phyloP scores from a whole-genome alignment of 2,329 filamentous ascomycete species.

The Zasmidium angulare region DNA sequence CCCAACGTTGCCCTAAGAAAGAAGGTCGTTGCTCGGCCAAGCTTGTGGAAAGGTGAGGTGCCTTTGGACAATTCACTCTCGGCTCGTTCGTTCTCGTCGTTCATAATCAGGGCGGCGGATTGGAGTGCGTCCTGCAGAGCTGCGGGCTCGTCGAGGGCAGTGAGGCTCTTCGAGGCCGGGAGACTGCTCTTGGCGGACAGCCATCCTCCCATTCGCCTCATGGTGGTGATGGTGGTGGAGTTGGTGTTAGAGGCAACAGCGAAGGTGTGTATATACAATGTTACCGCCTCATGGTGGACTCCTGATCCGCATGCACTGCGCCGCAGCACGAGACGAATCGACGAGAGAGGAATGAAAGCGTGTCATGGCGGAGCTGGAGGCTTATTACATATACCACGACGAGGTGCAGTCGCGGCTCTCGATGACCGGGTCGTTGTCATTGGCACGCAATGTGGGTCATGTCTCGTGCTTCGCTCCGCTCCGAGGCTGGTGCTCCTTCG shows the following conservation, averaged over 20 bases:
- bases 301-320: not conserved
- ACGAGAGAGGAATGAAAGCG: not conserved
- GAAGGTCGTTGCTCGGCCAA: conserved; percentile 76
- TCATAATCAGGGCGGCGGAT: conserved; percentile 34
- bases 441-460: not conserved
- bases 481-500: not conserved
- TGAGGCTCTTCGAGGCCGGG: conserved; percentile 55
- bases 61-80: conserved; percentile 70
- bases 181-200: conserved; percentile 36
- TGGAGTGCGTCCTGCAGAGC: conserved; percentile 48
- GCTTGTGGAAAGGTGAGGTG: conserved; percentile 81
- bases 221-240: conserved; percentile 13
- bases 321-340: not conserved
- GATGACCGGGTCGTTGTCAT: too few relatives aligned
- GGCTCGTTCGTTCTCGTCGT: conserved; percentile 75
- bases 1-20: conserved; percentile 86
- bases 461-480: not conserved
- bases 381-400: not conserved
- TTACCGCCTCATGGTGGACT: not conserved
- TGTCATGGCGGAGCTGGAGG: not conserved
- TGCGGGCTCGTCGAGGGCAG: conserved; percentile 55
- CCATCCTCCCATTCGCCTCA: conserved; percentile 40
- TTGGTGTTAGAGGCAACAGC: not conserved
- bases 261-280: not conserved
- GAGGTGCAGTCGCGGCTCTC: too few relatives aligned